phyloP scores from a whole-genome alignment of 2,329 filamentous ascomycete species.

The Metarhizium anisopliae region DNA sequence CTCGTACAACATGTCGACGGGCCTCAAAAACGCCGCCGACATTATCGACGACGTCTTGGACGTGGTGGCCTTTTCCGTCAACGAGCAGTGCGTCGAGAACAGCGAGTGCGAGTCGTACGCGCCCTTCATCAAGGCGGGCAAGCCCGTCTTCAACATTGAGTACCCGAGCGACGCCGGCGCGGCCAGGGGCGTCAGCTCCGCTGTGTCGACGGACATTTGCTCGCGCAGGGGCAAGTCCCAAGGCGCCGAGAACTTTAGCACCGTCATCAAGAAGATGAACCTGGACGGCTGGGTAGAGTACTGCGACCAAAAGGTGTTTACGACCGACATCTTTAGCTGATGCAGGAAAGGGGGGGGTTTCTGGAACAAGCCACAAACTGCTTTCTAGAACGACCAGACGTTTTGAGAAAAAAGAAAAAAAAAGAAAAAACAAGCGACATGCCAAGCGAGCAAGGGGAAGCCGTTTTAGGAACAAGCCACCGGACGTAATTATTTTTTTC shows the following conservation, averaged over 20 bases:
- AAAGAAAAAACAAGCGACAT: too few species aligned
- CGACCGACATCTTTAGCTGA: not conserved
- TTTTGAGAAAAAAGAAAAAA: too few species aligned
- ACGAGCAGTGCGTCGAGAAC: constrained; percentile 59
- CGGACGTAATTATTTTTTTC: too few species aligned
- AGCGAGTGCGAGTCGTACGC: constrained; percentile 49
- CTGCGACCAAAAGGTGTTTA: constrained; percentile 31
- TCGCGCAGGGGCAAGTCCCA: constrained; percentile 23
- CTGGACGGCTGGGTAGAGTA: constrained; percentile 54
- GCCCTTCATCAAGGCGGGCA: constrained; percentile 48
- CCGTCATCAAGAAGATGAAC: constrained; percentile 55
- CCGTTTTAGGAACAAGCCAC: too few species aligned
- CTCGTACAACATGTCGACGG: constrained; percentile 47
- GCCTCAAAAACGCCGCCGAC: constrained; percentile 58
- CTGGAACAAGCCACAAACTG: too few species aligned
- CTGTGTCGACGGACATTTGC: constrained; percentile 25
- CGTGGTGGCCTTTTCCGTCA: constrained; percentile 56
- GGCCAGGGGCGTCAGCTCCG: not conserved
- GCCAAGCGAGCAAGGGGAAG: too few species aligned
- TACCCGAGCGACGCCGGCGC: constrained; percentile 40
- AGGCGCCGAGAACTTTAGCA: constrained; percentile 47
- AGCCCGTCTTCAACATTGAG: constrained; percentile 67
- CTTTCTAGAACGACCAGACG: too few species aligned
- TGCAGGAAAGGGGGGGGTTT: not conserved
- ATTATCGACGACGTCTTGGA: constrained; percentile 43